Evolutionary conservation across 345 rosid species (phyloP), one percentile per base, ranked within the genome.

Genomic region (Cardamine chenopodiifolia): DNA sequence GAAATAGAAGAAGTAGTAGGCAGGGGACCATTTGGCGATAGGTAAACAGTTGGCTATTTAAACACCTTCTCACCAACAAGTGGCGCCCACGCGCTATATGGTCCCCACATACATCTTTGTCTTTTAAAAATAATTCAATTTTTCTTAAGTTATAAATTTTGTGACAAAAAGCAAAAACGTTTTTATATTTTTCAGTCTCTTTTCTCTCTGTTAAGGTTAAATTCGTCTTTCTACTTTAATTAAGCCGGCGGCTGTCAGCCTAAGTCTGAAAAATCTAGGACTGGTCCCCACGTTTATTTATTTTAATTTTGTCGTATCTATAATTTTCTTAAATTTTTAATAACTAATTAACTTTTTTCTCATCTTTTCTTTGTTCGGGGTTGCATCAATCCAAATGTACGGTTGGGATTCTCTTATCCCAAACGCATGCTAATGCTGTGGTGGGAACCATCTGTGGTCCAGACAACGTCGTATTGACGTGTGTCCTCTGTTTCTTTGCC

Each of bases 241-340:
- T 85, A 75, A 85, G 94, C 91, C 92, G 97, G 96, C 94, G 91
- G 97, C 94, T 88, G 88, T 83, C 86, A 82, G 86, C 73, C 72
- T 78, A 80, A 83, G 91, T 85, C 86, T 69, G 79, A 85, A 85
- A 85, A 81, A 82, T 82, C 85, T 53, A 66, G 62, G 28, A 72
- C 40, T 63, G 86, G 89, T 72, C 82, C 86, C 83, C 68, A 68
- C 77, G 73, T 71, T 77, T 42, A 18, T 34, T 76, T 14, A 11
- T 26, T 73, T 17, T 6, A 20, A 15, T 50, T 44, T 70, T 77
- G 76, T 71, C 75, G 75, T 76, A 70, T 75, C 7, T 75, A 9
- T 68, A 0, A 34, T 20, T 70, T 66, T 69, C 18, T 37, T 58
- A 11, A 14, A 1, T 32, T 23, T 68, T 39, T 31, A 17, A 17